Percentiles rank a stretch among this genome's conserved stretches.
Conservation (phyloP, 192 early-diverging fungal genomes). For the Chytriomyces hyalinus region DNA sequence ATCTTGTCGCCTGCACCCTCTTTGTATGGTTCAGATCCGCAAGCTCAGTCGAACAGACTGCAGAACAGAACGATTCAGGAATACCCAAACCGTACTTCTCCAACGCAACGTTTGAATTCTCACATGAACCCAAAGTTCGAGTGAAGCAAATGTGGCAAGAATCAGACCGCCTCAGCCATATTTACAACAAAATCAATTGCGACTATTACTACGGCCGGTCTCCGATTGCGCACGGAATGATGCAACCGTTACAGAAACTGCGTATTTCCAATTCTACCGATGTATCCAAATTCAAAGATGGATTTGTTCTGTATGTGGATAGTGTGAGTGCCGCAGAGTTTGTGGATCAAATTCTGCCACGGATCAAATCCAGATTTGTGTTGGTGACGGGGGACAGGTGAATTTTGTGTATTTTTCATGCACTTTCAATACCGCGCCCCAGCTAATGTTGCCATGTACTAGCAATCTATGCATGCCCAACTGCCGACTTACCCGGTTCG, state of each 20-base stretch:
- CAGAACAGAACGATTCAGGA: too few relatives aligned
- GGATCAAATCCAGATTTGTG: background rate
- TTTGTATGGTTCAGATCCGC: too few relatives aligned
- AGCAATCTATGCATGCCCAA: conserved; percentile 6
- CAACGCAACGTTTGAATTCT: too few relatives aligned
- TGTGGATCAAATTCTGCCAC: background rate
- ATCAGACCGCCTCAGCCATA: background rate
- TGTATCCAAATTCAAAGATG: background rate
- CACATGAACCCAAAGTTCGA: background rate
- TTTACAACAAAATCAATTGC: background rate
- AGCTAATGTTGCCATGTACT: background rate
- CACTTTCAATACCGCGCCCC: background rate
- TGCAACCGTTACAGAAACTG: background rate
- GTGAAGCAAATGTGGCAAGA: background rate
- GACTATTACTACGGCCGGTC: background rate
- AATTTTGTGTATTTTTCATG: background rate
- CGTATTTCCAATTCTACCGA: background rate
- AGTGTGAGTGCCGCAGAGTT: background rate
- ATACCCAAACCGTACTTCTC: too few relatives aligned
- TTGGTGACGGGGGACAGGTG: background rate
- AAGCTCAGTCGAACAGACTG: too few relatives aligned
- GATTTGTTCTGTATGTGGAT: background rate
- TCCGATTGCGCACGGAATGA: background rate
- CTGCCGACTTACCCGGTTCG: background rate
- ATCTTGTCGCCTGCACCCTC: too few relatives aligned